phyloP scores from a whole-genome alignment of 257 asterid genomes.

The Fraxinus anomala region DNA sequence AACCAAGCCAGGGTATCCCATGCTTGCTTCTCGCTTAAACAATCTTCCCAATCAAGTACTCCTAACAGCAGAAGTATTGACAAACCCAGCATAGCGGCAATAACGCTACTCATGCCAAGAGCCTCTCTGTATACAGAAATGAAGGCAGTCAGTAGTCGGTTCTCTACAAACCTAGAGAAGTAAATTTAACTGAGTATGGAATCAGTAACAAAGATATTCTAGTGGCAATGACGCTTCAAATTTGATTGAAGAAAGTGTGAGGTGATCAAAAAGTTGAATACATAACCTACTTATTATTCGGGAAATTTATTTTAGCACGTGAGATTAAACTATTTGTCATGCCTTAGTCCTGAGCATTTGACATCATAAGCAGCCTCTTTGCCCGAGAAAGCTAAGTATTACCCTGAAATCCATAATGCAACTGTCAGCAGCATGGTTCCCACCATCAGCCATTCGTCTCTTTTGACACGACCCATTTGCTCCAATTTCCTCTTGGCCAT shows the following conservation, averaged over 20 bases:
- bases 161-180: background rate
- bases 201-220: background rate
- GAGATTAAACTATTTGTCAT: background rate
- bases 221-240: background rate
- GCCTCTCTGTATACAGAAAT: slow-evolving; percentile 44
- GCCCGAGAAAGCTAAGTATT: slow-evolving; percentile 14
- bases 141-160: background rate
- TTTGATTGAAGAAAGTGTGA: background rate
- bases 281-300: background rate
- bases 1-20: slow-evolving; percentile 90
- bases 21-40: slow-evolving; percentile 71
- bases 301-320: background rate
- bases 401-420: slow-evolving; percentile 81
- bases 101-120: slow-evolving; percentile 54
- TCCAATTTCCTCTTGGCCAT: slow-evolving; percentile 64
- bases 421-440: slow-evolving; percentile 65
- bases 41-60: slow-evolving; percentile 72
- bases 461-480: slow-evolving; percentile 71
- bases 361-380: background rate
- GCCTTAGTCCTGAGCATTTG: background rate
- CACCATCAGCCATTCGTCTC: slow-evolving; percentile 76
- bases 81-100: slow-evolving; percentile 76
- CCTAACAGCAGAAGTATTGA: slow-evolving; percentile 58
- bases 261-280: background rate
- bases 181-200: background rate